Evolutionary conservation across 768 basidiomycete genomes (phyloP).

Genomic region (Tricholoma saponaceum): DNA sequence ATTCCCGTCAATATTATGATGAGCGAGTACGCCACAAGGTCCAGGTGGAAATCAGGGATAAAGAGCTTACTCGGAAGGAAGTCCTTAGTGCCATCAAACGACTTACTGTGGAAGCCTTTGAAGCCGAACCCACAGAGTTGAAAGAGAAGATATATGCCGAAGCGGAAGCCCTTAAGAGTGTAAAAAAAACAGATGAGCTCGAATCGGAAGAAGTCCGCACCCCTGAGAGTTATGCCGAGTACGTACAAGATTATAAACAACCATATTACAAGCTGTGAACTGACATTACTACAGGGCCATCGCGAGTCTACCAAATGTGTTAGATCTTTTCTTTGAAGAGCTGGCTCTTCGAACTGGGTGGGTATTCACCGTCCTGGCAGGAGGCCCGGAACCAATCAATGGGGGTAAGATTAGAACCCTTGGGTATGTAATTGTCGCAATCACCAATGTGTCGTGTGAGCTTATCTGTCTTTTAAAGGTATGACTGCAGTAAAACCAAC

Average conservation of each 20-base stretch:
- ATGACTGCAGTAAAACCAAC: background rate
- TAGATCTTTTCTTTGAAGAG: background rate
- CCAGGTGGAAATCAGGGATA: background rate
- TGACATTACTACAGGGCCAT: background rate
- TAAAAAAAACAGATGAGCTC: background rate
- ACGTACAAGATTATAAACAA: background rate
- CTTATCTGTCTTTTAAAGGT: background rate
- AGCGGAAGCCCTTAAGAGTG: background rate
- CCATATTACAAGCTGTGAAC: background rate
- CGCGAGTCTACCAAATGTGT: background rate
- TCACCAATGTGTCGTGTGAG: background rate
- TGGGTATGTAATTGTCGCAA: background rate
- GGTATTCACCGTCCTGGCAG: constrained; percentile 1
- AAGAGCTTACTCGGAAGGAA: background rate
- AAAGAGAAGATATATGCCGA: background rate
- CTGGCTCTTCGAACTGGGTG: background rate
- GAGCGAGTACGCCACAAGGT: background rate
- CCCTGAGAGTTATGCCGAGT: background rate
- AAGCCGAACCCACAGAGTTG: background rate
- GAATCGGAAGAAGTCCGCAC: background rate
- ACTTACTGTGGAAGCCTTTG: background rate
- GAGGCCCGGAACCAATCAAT: background rate
- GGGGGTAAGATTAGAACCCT: background rate
- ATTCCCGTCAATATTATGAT: background rate
- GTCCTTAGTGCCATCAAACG: background rate